Evolutionary conservation across 306 rosid species (phyloP), one percentile per base, ranked within the genome.

Genomic region (Vigna angularis): DNA sequence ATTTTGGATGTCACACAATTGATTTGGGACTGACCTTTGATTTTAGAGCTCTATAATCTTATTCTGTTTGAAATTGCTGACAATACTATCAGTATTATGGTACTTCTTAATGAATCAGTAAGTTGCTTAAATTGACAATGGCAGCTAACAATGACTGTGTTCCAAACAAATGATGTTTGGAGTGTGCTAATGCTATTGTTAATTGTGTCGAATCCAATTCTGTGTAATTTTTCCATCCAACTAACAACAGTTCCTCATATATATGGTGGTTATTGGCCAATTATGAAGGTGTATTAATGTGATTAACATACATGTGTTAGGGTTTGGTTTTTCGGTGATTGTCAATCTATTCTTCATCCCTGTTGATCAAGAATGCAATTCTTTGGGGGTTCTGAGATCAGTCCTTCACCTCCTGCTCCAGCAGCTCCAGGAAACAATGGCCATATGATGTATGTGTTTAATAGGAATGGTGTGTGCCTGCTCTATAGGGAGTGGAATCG

Each of bases 401-500:
- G 97, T 76, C 99, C 99, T n/a, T 96, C 93, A 48, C 99, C 97
- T 12, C 94, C 99, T 59, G 88, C 79, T 7, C 89, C 92, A 0
- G 86, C 98, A 49, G 93, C 90, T 20, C 79, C 94, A 7, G 97
- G 97, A 66, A 93, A 93, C 90, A 96, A 96, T 83, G 97, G 91
- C 1, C 97, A 96, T 82, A 93, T 95, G 99, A 86, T 95, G 81
- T 93, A 95, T 81, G 83, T 93, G 6, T 96, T 96, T 91, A 88
- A 93, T 62, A 83, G 98, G 47, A 96, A 88, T 84, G 99, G 99
- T 65, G 80, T 91, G 32, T 96, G 99, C 86, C 79, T 96, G 88
- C 93, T 93, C 42, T 95, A 95, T 81, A 82, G 93, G 61, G 99
- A 95, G 70, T 95, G 98, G 99, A 91, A 90, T 83, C 98, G 98